Percentiles rank a stretch among this genome's conserved stretches.
Evolutionary conservation across 495 filamentous ascomycete genomes (phyloP).

Genomic region (Xylaria flabelliformis): DNA sequence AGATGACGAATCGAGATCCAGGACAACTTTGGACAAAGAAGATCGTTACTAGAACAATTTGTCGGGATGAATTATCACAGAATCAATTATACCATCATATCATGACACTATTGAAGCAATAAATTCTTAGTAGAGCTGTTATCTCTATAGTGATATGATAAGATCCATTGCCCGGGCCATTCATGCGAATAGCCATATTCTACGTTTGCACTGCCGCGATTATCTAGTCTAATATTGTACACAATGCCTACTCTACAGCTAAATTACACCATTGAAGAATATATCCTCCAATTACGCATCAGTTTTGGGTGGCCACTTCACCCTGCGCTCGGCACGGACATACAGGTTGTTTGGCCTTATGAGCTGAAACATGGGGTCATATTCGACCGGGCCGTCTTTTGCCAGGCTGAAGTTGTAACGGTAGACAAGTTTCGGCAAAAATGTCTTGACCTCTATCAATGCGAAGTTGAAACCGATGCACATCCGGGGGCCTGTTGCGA

Average conservation of each 20-base stretch:
- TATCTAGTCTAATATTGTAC: background rate
- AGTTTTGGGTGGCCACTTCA: conserved; percentile 48
- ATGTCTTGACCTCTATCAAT: conserved; percentile 58
- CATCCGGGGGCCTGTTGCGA: conserved; percentile 55
- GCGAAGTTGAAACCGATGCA: conserved; percentile 69
- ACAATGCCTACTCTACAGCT: background rate
- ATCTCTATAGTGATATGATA: no score
- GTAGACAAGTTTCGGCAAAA: conserved; percentile 59
- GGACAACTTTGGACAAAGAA: no score
- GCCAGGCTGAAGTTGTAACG: conserved; percentile 54
- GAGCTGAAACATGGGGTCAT: conserved; percentile 63
- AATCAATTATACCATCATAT: no score
- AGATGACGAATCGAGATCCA: no score
- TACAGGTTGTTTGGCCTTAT: conserved; percentile 64
- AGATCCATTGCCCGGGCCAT: no score
- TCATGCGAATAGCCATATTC: background rate
- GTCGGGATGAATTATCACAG: no score
- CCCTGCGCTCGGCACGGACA: conserved; percentile 53
- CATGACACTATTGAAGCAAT: no score
- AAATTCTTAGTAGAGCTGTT: no score
- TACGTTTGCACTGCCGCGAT: background rate
- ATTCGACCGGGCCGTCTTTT: conserved; percentile 54
- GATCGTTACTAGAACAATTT: no score
- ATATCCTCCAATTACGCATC: conserved; percentile 66
- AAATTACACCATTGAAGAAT: background rate